Conservation (phyloP, 2,329 filamentous ascomycete genomes). For the Penicillium sp. region DNA sequence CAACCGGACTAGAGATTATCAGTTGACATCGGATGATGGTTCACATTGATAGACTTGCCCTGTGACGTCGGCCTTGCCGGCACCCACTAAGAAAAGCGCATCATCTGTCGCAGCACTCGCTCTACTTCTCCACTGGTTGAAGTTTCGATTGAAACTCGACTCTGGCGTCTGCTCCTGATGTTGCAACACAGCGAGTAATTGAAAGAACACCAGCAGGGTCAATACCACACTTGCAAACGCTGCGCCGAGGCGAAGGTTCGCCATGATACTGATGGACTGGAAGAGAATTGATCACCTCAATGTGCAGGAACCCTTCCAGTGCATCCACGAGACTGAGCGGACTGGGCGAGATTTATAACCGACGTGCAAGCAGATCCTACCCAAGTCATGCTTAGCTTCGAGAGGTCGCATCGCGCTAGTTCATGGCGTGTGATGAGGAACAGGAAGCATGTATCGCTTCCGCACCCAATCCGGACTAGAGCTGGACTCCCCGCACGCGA, state of each 20-base stretch:
- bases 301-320: background rate
- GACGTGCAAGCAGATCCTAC: no score
- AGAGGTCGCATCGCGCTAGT: constrained; percentile 13
- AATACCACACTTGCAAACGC: constrained; percentile 25
- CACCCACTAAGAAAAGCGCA: constrained; percentile 57
- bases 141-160: constrained; percentile 14
- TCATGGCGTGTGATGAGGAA: constrained; percentile 14
- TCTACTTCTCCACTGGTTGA: constrained; percentile 23
- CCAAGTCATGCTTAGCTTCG: constrained; percentile 1
- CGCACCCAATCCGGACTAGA: constrained; percentile 14
- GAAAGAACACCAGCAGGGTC: constrained; percentile 28
- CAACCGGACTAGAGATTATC: constrained; percentile 61
- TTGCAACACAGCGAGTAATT: constrained; percentile 25
- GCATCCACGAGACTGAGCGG: no score
- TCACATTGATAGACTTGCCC: constrained; percentile 43
- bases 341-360: no score
- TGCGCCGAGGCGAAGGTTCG: constrained; percentile 23
- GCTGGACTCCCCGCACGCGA: constrained; percentile 11
- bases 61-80: constrained; percentile 67
- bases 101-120: constrained; percentile 25
- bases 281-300: background rate
- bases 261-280: constrained; percentile 22
- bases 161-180: constrained; percentile 12
- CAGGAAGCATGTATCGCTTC: constrained; percentile 8
- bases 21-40: background rate